These are phyloP conservation scores for Singerocomus inundabilis DNA, from an alignment of 1,284 basidiomycete species.

Conservation along the genomic window DNA sequence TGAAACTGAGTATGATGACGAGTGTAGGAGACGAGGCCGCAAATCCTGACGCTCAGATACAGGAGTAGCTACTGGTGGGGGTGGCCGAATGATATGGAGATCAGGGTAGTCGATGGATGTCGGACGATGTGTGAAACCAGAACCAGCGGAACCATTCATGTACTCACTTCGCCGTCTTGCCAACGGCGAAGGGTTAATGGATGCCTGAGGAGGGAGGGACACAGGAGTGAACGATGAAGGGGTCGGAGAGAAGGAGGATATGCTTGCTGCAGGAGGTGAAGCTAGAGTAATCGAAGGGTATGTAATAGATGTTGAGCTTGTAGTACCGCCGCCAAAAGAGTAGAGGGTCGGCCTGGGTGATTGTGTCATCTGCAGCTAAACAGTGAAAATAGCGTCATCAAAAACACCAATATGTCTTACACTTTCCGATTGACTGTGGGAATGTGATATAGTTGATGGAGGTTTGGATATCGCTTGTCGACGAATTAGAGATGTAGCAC, in stretches of 20 bases:
- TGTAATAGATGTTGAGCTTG: slow-evolving; percentile 37
- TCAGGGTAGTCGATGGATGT: slow-evolving; percentile 79
- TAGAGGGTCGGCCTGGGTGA: slow-evolving; percentile 34
- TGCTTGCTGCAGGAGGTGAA: slow-evolving; percentile 37
- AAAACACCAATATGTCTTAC: slow-evolving; percentile 31
- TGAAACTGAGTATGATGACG: slow-evolving; percentile 31
- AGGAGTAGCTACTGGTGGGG: slow-evolving; percentile 70
- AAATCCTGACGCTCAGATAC: slow-evolving; percentile 68
- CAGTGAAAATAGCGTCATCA: slow-evolving; percentile 8
- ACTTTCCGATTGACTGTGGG: slow-evolving; percentile 42
- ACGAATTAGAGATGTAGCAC: slow-evolving; percentile 33
- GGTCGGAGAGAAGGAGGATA: slow-evolving; percentile 33
- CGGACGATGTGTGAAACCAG: slow-evolving; percentile 46
- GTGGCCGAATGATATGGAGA: slow-evolving; percentile 69
- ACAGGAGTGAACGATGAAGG: slow-evolving; percentile 37
- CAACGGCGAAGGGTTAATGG: slow-evolving; percentile 67
- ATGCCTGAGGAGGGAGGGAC: slow-evolving; percentile 74
- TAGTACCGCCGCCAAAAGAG: slow-evolving; percentile 32
- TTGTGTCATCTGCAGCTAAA: slow-evolving; percentile 23
- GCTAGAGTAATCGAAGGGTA: slow-evolving; percentile 42
- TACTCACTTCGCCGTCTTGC: slow-evolving; percentile 78
- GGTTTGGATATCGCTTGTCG: slow-evolving; percentile 39
- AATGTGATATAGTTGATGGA: slow-evolving; percentile 41
- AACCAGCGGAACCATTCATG: slow-evolving; percentile 72
- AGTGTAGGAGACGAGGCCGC: slow-evolving; percentile 47